Evolutionary conservation across 306 rosid genomes (phyloP), one percentile per base, ranked within the genome.

Genomic region (Citrullus colocynthis): DNA sequence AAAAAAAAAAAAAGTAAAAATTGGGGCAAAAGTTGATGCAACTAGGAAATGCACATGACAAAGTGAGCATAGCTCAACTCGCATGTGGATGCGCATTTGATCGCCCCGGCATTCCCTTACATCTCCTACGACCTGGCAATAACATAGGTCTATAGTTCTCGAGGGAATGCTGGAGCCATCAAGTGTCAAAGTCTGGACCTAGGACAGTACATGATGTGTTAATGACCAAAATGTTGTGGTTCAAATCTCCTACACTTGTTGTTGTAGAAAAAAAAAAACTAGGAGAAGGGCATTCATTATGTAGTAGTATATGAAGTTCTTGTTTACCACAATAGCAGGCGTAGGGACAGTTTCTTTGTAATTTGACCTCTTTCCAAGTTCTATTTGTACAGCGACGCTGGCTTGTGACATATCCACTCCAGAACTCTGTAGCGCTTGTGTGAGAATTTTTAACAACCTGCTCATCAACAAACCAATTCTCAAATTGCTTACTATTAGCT

Each of bases 351-450:
- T 66, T 41, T 85, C 81, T 78, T 83, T 85, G 78, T 70, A 66
- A 75, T 62, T 86, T 39, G 90, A 78, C 83, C 83, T 91, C 83
- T 91, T 93, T 34, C 93, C 91, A 76, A 96, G 97, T 78, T 93
- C 91, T 82, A 96, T 91, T 86, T 96, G 96, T 74, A 96, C 99
- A 0, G 96, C 90, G 76, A 96, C 85, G 80, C 90, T 91, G 78
- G 99, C 97, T 83, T 90, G 93, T 77, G 98, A 89, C 88, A 96
- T 86, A 87, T 96, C 99, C 85, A 96, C 98, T 51, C 99, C 99
- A 44, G 99, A 93, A 83, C 78, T 87, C 83, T 93, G 95, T 77
- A 96, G 88, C 61, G 99, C 96, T 60, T 88, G 96, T 51, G 99
- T 91, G 83, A 96, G 92, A 70, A 92, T 84, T 83, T 86, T 88